Base-by-base conservation (phyloP, 805 yeast species). In the Torulaspora gathmanii region DNA sequence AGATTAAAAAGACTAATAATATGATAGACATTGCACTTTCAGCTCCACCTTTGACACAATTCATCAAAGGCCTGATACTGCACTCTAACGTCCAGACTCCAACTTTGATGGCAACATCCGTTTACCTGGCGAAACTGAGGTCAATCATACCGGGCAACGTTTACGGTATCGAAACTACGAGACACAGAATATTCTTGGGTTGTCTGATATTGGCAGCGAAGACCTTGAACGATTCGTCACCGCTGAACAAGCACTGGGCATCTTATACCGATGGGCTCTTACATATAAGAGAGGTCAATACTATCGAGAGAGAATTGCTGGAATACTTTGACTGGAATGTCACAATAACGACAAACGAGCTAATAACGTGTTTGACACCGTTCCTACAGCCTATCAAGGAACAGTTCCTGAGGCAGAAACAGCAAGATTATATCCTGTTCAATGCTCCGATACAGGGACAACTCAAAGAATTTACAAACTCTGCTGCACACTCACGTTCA, bases 211-310 rank as follows among this genome's bases (percentile, higher is more conserved):
- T 93, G 39, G 86, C 95, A n/a, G 96, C 98, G 12, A 91, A 91
- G 70, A 82, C 81, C 51, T 76, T 90, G 52, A 91, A 91, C 67
- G 99, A 91, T 70, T 85, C 95, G 3, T 83, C 95, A 16, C 99
- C 99, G 34, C 76, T 91, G 63, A 91, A 91, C 70, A 90, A 85
- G 69, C 97, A 93, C 70, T 91, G 99, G 99, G 83, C 95, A 4
- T 75, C 79, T 49, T 90, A 91, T 71, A 90, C 98, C 3, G 82
- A 83, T 61, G 97, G 97, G 0, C 72, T 93, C 34, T 75, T 91
- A 49, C 63, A 81, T 8, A 70, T 86, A 30, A 73, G 73, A 17
- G 98, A 91, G 60, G 88, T 93, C 43, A 93, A 91, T 67, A 80
- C 89, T 52, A 85, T 95, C 58, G 99, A 91, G 69, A 75, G 90